Conservation (phyloP, 2,329 filamentous ascomycete genomes). For the Penicillium rolfsii region DNA sequence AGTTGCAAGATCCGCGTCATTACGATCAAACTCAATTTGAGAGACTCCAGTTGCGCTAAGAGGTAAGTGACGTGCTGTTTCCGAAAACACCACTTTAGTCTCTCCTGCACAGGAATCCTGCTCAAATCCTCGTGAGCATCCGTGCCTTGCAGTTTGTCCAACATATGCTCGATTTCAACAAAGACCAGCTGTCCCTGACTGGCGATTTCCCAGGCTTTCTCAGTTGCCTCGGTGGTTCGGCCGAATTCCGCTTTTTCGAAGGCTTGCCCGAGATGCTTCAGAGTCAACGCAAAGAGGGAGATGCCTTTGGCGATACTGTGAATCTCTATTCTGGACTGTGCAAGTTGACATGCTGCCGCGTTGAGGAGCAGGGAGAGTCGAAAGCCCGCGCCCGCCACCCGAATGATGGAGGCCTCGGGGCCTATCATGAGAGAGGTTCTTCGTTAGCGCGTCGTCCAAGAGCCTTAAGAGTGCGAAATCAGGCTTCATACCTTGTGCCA, state of each 20-base stretch:
- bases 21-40: slow-evolving; percentile 47
- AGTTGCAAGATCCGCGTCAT: slow-evolving; percentile 46
- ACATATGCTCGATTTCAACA: slow-evolving; percentile 48
- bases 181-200: slow-evolving; percentile 45
- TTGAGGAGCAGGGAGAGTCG: slow-evolving; percentile 48
- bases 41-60: slow-evolving; percentile 45
- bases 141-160: slow-evolving; percentile 39
- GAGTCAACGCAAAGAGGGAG: slow-evolving; percentile 44
- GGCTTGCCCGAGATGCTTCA: slow-evolving; percentile 44
- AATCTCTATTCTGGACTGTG: slow-evolving; percentile 45
- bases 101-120: slow-evolving; percentile 38
- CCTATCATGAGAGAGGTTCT: slow-evolving; percentile 8
- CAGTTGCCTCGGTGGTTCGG: slow-evolving; percentile 38
- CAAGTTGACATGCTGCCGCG: slow-evolving; percentile 47
- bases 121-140: slow-evolving; percentile 32
- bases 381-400: slow-evolving; percentile 39
- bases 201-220: slow-evolving; percentile 44
- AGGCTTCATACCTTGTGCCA: slow-evolving; percentile 22
- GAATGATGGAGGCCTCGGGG: slow-evolving; percentile 28
- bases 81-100: slow-evolving; percentile 47
- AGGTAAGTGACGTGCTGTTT: slow-evolving; percentile 48
- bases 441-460: slow-evolving; percentile 3
- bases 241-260: slow-evolving; percentile 38
- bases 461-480: not conserved
- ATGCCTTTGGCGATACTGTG: slow-evolving; percentile 48